phyloP scores from a whole-genome alignment of 2,329 filamentous ascomycete species.

The Sarocladium brachiariae region DNA sequence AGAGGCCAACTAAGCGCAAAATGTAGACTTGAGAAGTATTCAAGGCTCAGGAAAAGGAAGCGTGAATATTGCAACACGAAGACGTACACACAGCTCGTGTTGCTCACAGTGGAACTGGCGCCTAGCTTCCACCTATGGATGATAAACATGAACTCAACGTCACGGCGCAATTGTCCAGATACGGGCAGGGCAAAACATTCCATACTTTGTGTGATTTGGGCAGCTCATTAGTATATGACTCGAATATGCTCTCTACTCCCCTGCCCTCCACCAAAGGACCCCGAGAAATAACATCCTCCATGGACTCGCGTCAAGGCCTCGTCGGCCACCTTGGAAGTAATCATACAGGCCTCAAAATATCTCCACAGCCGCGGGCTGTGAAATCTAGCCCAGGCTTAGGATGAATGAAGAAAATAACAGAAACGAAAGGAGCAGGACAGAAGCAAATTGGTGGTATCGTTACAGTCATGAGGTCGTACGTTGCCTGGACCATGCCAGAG shows the following conservation, averaged over 20 bases:
- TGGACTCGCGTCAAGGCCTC: neutral
- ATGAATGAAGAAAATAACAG: neutral
- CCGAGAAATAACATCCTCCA: neutral
- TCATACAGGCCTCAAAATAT: neutral
- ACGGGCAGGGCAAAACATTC: too few species aligned
- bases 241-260: too few species aligned
- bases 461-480: conserved; percentile 6
- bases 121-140: neutral
- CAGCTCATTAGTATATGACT: neutral
- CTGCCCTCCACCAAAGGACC: neutral
- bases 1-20: conserved; percentile 47
- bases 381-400: neutral
- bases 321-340: neutral
- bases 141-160: neutral
- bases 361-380: too few species aligned
- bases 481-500: neutral
- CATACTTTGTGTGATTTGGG: too few species aligned
- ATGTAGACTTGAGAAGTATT: conserved; percentile 27
- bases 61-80: too few species aligned
- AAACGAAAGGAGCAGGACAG: neutral
- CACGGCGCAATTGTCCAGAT: neutral
- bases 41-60: too few species aligned
- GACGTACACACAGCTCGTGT: too few species aligned
- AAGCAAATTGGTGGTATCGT: conserved; percentile 6
- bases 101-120: too few species aligned